phyloP scores from a whole-genome alignment of 2,329 filamentous ascomycete genomes.

The Aspergillus bombycis region DNA sequence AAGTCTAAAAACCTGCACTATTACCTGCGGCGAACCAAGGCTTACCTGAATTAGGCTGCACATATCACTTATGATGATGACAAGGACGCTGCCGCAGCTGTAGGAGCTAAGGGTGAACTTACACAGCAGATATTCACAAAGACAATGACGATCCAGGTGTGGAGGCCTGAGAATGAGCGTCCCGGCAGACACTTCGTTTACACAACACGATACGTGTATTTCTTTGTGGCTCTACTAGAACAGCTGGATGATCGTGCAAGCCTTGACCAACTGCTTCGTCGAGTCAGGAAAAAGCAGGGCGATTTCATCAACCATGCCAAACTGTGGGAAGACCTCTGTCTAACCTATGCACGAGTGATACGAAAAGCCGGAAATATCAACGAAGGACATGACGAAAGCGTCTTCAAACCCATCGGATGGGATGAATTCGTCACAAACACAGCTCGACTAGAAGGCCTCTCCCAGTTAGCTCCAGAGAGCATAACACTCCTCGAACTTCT shows the following conservation, averaged over 20 bases:
- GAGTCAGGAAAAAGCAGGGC: slow-evolving; percentile 78
- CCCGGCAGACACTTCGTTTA: slow-evolving; percentile 90
- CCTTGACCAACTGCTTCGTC: slow-evolving; percentile 76
- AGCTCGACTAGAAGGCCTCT: slow-evolving; percentile 62
- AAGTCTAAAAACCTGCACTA: slow-evolving; percentile 25
- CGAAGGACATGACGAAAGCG: slow-evolving; percentile 64
- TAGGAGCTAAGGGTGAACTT: slow-evolving; percentile 74
- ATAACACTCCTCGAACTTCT: slow-evolving; percentile 62
- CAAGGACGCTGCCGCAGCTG: slow-evolving; percentile 54
- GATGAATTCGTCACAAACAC: slow-evolving; percentile 67
- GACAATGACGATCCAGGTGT: slow-evolving; percentile 91
- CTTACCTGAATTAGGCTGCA: slow-evolving; percentile 51
- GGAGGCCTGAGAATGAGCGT: slow-evolving; percentile 87
- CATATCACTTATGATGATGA: slow-evolving; percentile 63
- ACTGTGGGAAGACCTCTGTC: slow-evolving; percentile 65
- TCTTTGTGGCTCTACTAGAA: slow-evolving; percentile 75
- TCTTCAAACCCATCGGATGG: slow-evolving; percentile 66
- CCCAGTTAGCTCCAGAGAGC: slow-evolving; percentile 52
- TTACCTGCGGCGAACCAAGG: slow-evolving; percentile 30
- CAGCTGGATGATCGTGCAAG: slow-evolving; percentile 74
- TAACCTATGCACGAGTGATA: slow-evolving; percentile 62
- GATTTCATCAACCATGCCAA: slow-evolving; percentile 69
- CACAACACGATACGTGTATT: slow-evolving; percentile 81
- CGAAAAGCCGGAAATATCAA: slow-evolving; percentile 60
- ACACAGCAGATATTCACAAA: slow-evolving; percentile 89